Evolutionary conservation across 345 rosid genomes (phyloP).

Genomic region (Linum trigynum): DNA sequence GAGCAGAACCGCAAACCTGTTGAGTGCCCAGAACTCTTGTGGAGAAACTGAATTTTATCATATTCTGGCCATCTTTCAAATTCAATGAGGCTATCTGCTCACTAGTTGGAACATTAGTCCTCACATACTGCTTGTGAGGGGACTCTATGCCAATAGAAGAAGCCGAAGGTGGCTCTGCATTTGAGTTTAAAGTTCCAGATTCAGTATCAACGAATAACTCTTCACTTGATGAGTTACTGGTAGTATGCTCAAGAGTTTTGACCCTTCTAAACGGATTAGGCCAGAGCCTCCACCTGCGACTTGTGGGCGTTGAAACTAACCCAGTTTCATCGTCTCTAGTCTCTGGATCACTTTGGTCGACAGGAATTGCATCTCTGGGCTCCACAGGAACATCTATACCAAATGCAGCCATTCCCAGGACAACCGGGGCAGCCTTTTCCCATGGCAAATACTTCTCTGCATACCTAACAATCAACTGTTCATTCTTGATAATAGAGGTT

Average conservation of each 20-base stretch:
- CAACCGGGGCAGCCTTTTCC: slow-evolving; percentile 76
- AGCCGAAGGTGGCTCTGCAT: slow-evolving; percentile 21
- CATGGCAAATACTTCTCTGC: slow-evolving; percentile 52
- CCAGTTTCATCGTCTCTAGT: slow-evolving; percentile 33
- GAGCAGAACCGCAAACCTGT: slow-evolving; percentile 41
- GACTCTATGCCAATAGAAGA: slow-evolving; percentile 33
- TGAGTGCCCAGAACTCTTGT: slow-evolving; percentile 84
- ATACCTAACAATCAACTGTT: slow-evolving; percentile 53
- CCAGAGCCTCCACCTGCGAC: slow-evolving; percentile 84
- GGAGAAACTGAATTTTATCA: slow-evolving; percentile 74
- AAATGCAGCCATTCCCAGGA: slow-evolving; percentile 67
- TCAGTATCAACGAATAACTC: slow-evolving; percentile 74
- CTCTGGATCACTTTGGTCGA: slow-evolving; percentile 41
- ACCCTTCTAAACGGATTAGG: slow-evolving; percentile 73
- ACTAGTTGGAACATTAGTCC: slow-evolving; percentile 75
- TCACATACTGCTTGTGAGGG: slow-evolving; percentile 54
- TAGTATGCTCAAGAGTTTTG: slow-evolving; percentile 57
- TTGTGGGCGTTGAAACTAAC: slow-evolving; percentile 37
- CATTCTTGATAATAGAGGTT: slow-evolving; percentile 47
- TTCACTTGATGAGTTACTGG: slow-evolving; percentile 56
- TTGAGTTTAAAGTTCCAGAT: slow-evolving; percentile 39
- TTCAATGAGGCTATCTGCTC: slow-evolving; percentile 86
- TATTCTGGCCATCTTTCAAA: slow-evolving; percentile 85
- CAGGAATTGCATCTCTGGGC: slow-evolving; percentile 49
- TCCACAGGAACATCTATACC: slow-evolving; percentile 57